Conservation (phyloP, 2,329 filamentous ascomycete species). For the Colletotrichum caudatum region DNA sequence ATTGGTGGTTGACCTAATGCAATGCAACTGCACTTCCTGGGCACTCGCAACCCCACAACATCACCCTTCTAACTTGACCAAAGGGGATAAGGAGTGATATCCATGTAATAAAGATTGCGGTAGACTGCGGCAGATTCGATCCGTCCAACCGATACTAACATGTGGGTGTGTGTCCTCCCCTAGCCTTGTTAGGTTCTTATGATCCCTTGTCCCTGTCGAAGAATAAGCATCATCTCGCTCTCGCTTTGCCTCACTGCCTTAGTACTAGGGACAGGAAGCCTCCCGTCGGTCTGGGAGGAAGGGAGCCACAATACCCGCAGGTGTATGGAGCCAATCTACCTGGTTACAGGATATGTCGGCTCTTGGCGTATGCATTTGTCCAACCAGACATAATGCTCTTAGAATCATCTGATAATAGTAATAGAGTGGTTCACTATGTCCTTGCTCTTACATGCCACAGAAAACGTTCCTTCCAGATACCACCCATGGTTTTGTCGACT, state of each 20-base stretch:
- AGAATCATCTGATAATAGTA: too few relatives aligned
- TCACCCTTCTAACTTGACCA: slow-evolving; percentile 16
- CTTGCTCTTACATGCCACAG: not conserved
- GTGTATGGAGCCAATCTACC: slow-evolving; percentile 7
- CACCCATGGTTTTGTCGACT: not conserved
- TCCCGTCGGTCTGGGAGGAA: not conserved
- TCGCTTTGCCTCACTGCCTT: not conserved
- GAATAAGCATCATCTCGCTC: not conserved
- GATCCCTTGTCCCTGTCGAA: not conserved
- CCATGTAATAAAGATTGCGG: not conserved
- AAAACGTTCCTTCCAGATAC: not conserved
- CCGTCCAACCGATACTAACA: slow-evolving; percentile 20
- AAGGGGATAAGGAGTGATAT: slow-evolving; percentile 1
- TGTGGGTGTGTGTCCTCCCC: not conserved
- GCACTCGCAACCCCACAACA: slow-evolving; percentile 6
- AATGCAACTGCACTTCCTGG: slow-evolving; percentile 17
- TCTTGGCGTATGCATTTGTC: not conserved
- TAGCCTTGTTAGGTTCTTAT: not conserved
- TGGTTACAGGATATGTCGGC: slow-evolving; percentile 4
- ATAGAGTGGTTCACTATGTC: not conserved
- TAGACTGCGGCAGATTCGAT: slow-evolving; percentile 7
- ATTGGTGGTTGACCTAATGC: slow-evolving; percentile 10
- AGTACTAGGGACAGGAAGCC: not conserved
- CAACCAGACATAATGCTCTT: not conserved
- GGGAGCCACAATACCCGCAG: not conserved